phyloP scores from a whole-genome alignment of 2,329 filamentous ascomycete genomes.

The Corynespora cassiicola region DNA sequence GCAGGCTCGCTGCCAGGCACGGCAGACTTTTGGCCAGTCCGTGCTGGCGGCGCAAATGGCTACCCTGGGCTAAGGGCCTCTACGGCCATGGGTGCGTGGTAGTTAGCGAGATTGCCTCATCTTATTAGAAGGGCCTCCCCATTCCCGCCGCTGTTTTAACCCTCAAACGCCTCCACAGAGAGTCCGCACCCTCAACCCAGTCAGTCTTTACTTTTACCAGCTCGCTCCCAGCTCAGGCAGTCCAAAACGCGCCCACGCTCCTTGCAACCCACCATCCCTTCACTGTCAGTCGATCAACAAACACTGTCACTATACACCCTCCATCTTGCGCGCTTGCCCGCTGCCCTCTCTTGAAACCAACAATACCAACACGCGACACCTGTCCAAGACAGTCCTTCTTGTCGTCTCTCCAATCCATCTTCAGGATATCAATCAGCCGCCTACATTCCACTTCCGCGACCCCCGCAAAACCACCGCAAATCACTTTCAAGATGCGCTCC shows the following conservation, averaged over 20 bases:
- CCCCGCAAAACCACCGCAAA: conserved; percentile 4
- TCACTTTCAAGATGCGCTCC: conserved; percentile 39
- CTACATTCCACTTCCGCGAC: conserved; percentile 13
- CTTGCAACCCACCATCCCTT: conserved; percentile 2
- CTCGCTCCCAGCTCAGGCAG: conserved; percentile 6
- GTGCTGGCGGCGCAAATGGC: too few relatives aligned
- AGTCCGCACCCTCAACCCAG: conserved; percentile 17
- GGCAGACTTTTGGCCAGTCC: too few relatives aligned
- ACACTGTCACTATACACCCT: conserved; percentile 1
- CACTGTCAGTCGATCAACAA: conserved; percentile 2
- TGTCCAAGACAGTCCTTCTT: conserved; percentile 5
- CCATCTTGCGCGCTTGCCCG: too few relatives aligned
- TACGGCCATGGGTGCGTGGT: not conserved
- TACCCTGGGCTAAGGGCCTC: too few relatives aligned
- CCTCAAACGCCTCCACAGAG: conserved; percentile 26
- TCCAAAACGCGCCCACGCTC: conserved; percentile 7
- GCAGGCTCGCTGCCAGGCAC: conserved; percentile 9
- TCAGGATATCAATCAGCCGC: too few relatives aligned
- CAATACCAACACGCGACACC: conserved; percentile 1
- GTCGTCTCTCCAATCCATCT: conserved; percentile 14
- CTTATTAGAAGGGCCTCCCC: conserved; percentile 24
- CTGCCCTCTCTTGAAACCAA: conserved; percentile 6
- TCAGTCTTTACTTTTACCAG: conserved; percentile 17
- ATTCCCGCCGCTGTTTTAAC: conserved; percentile 26
- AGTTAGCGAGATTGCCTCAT: conserved; percentile 30